phyloP scores from a whole-genome alignment of 2,329 filamentous ascomycete genomes.

The Diaporthe australafricana region DNA sequence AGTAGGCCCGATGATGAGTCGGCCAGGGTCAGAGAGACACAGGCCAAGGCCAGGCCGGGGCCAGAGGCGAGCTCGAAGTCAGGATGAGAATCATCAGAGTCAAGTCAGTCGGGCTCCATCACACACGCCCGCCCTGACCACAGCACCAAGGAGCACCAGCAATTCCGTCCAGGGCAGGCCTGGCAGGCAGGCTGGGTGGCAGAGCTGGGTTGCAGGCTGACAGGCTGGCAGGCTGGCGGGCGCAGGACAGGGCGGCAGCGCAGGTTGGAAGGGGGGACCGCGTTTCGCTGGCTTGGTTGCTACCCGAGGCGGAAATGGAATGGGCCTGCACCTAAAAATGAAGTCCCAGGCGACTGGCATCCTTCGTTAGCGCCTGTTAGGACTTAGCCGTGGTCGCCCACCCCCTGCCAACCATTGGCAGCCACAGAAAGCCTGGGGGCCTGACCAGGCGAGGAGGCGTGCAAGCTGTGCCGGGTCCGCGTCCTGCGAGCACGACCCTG shows the following conservation, averaged over 20 bases:
- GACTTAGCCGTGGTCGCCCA: slow-evolving; percentile 7
- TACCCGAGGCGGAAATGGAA: slow-evolving; percentile 29
- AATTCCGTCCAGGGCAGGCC: slow-evolving; percentile 14
- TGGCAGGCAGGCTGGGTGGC: not conserved
- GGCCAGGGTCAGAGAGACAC: slow-evolving; percentile 21
- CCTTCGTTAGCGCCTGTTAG: slow-evolving; percentile 4
- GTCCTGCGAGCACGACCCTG: not conserved
- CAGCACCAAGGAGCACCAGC: slow-evolving; percentile 22
- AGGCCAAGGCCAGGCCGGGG: slow-evolving; percentile 1
- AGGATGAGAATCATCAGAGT: not conserved
- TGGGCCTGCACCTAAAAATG: slow-evolving; percentile 27
- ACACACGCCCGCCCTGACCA: slow-evolving; percentile 3
- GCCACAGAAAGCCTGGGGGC: not conserved
- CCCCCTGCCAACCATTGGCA: slow-evolving; percentile 9
- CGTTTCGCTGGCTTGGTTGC: slow-evolving; percentile 21
- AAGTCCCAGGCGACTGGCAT: slow-evolving; percentile 17
- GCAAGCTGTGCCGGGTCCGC: not conserved
- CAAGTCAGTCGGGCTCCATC: slow-evolving; percentile 15
- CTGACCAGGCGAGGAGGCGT: not conserved
- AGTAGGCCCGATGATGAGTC: slow-evolving; percentile 29
- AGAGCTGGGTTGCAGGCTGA: not conserved
- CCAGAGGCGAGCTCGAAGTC: not conserved
- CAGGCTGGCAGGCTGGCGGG: too few relatives aligned
- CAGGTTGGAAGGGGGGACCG: not conserved
- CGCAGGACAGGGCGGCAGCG: not conserved